phyloP scores from a whole-genome alignment of 495 filamentous ascomycete species.

The Penicillium fimorum region DNA sequence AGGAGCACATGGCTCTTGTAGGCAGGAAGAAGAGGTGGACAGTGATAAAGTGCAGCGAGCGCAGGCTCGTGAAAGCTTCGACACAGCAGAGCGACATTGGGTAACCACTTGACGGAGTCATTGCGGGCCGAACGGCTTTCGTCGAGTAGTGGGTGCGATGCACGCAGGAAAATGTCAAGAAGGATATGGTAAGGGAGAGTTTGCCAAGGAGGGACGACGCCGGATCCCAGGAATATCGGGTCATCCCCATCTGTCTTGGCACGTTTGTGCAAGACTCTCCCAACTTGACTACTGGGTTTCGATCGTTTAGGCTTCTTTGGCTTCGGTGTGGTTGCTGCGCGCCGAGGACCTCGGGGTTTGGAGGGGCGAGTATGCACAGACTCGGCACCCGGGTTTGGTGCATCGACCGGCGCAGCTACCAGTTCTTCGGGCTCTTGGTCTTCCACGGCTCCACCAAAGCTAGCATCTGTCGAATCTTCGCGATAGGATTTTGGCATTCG shows the following conservation, averaged over 20 bases:
- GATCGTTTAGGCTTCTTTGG: constrained; percentile 22
- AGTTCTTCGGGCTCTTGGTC: constrained; percentile 16
- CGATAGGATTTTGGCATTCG: constrained; percentile 41
- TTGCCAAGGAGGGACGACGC: constrained; percentile 63
- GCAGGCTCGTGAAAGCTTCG: constrained; percentile 70
- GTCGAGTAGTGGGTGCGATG: constrained; percentile 60
- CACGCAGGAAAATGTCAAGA: constrained; percentile 64
- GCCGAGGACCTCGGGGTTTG: background rate
- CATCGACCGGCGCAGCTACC: constrained; percentile 6
- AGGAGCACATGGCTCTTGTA: constrained; percentile 49
- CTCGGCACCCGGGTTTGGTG: constrained; percentile 1
- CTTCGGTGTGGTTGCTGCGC: constrained; percentile 15
- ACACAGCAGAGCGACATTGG: constrained; percentile 59
- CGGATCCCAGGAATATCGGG: constrained; percentile 30
- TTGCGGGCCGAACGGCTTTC: constrained; percentile 34
- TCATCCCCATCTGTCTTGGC: constrained; percentile 24
- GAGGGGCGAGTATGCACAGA: background rate
- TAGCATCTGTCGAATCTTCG: constrained; percentile 44
- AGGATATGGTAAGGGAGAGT: constrained; percentile 71
- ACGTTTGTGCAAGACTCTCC: constrained; percentile 30
- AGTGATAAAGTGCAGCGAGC: constrained; percentile 68
- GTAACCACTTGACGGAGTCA: constrained; percentile 57
- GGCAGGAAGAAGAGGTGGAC: constrained; percentile 59
- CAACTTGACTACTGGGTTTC: constrained; percentile 18
- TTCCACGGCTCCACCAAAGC: constrained; percentile 16